Evolutionary conservation across 148 eudicot genomes (phyloP).

Genomic region (Arbutus unedo): DNA sequence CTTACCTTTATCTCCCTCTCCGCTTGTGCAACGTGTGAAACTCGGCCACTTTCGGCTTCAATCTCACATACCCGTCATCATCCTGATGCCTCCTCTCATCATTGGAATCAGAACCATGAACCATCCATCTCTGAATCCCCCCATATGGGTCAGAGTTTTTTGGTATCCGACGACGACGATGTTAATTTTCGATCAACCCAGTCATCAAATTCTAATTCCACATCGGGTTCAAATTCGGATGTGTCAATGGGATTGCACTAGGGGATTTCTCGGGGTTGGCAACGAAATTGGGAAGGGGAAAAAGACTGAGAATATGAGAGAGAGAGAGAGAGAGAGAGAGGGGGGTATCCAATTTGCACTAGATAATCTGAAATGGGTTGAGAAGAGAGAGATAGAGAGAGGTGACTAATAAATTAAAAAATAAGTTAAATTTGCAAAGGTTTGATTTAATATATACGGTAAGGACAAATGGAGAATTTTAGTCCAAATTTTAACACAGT

Average conservation of each 20-base stretch:
- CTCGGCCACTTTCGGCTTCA: slow-evolving; percentile 90
- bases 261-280: slow-evolving; percentile 21
- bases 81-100: slow-evolving; percentile 43
- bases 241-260: slow-evolving; percentile 34
- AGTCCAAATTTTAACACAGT: too few species aligned
- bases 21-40: slow-evolving; percentile 52
- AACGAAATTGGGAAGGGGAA: slow-evolving; percentile 23
- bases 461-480: too few species aligned
- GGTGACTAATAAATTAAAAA: too few species aligned
- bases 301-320: slow-evolving; percentile 33
- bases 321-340: slow-evolving; percentile 60
- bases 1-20: slow-evolving; percentile 14
- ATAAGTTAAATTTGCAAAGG: too few species aligned
- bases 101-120: slow-evolving; percentile 73
- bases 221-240: slow-evolving; percentile 27
- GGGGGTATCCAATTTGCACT: too few species aligned
- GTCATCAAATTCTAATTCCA: slow-evolving; percentile 58
- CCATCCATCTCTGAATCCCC: slow-evolving; percentile 54
- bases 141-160: slow-evolving; percentile 4
- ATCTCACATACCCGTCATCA: slow-evolving; percentile 49
- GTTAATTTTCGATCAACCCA: slow-evolving; percentile 74
- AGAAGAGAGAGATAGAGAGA: too few species aligned
- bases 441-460: too few species aligned
- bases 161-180: slow-evolving; percentile 11
- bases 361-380: too few species aligned